phyloP scores from a whole-genome alignment of 2,329 filamentous ascomycete species.

The Monosporascus sp. region DNA sequence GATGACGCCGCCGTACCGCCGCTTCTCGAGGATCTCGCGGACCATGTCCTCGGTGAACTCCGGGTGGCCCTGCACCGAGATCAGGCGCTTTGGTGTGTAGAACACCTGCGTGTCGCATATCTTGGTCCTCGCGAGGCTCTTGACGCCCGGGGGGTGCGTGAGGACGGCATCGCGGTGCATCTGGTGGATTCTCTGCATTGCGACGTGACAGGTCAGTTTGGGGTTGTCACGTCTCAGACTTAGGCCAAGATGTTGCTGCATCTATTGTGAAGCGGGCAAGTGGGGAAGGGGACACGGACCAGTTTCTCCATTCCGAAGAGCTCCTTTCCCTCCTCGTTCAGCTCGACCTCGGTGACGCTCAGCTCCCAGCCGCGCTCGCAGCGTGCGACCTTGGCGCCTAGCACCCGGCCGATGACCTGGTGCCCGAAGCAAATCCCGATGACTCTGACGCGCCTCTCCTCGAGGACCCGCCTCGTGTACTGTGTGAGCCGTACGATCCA shows the following conservation, averaged over 20 bases:
- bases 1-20: constrained; percentile 65
- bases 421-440: constrained; percentile 85
- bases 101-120: constrained; percentile 75
- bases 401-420: constrained; percentile 72
- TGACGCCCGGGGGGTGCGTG: constrained; percentile 55
- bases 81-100: constrained; percentile 60
- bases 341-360: constrained; percentile 63
- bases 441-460: constrained; percentile 59
- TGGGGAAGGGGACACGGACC: constrained; percentile 28
- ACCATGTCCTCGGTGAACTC: constrained; percentile 74
- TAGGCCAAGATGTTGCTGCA: too few relatives aligned
- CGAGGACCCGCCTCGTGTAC: constrained; percentile 56
- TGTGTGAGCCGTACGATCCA: constrained; percentile 75
- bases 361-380: constrained; percentile 74
- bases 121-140: constrained; percentile 59
- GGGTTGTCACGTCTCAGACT: too few relatives aligned
- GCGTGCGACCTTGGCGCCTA: constrained; percentile 61
- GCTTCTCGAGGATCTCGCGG: constrained; percentile 57
- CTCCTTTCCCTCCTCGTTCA: constrained; percentile 65
- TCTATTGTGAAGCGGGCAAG: neutral
- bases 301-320: constrained; percentile 63
- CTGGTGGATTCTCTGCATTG: constrained; percentile 63
- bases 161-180: constrained; percentile 80
- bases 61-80: constrained; percentile 82
- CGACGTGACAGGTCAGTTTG: neutral